Base-by-base conservation (phyloP, 1,284 basidiomycete genomes). In the Ceratobasidium sp. region DNA sequence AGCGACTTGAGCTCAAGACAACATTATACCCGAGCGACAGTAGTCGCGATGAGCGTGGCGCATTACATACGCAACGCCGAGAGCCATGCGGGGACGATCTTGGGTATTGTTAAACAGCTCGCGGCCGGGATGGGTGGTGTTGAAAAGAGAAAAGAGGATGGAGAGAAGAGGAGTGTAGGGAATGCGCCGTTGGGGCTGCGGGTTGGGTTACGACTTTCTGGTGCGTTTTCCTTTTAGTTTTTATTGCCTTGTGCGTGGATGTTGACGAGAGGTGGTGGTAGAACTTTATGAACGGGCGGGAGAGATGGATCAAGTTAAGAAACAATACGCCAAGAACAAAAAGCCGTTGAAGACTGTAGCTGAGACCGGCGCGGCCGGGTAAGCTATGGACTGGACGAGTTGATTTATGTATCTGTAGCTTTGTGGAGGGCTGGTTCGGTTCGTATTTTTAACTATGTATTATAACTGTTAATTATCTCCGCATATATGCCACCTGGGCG, bases 41-140 rank as follows among this genome's bases (percentile, higher is more conserved):
- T 92, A 6, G 85, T 94, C 5, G 88, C 90, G 1, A 86, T 93
- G 28, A 86, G 90, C 15, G 87, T 91, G 1, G 87, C 89, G 23
- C 90, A 93, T 78, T 94, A 92, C 79, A 80, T 91, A 35, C 88
- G 92, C 77, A 93, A 92, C 0, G 88, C 91, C 0, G 86, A 86
- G 1, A 87, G 89, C n/a, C 89, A 92, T 79, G 91, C 92, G 4
- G 84, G 87, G 79, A 84, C 86, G 63, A 90, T 92, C 85, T 83
- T 94, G 0, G 85, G 85, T 15, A 89, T 90, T 1, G 90, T 89
- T 66, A 90, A 90, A 79, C 89, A 90, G 80, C 85, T 94, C 2
- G 91, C 89, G 0, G 89, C 89, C 1, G 91, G 92, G 6, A 85
- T 93, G 66, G 91, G 92, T n/a, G 89, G 88, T 23, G 20, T 49